Conservation (phyloP, 192 early-diverging fungal species). For the Spinellus fusiger region DNA sequence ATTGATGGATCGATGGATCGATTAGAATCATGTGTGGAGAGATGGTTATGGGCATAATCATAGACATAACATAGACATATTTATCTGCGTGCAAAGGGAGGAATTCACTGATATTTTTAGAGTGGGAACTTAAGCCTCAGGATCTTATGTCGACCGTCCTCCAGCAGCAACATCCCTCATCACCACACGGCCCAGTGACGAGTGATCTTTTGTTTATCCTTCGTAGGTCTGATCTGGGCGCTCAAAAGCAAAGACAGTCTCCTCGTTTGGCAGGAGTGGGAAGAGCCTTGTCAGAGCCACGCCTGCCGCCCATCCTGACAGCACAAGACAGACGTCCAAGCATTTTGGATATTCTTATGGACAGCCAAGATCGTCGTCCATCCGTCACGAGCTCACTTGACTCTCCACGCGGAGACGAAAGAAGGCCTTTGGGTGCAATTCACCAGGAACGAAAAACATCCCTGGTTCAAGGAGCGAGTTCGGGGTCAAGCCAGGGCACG, state of each 20-base stretch:
- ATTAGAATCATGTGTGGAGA: too few species aligned
- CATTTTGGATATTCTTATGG: constrained; percentile 24
- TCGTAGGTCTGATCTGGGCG: background rate
- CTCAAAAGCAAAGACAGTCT: constrained; percentile 3
- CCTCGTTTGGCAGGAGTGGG: background rate
- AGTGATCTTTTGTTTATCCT: constrained; percentile 19
- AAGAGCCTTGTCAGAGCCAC: background rate
- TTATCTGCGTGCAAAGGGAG: too few species aligned
- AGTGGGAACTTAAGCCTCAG: constrained; percentile 3
- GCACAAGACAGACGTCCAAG: constrained; percentile 14
- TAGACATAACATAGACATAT: too few species aligned
- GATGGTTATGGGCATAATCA: too few species aligned
- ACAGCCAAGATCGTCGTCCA: constrained; percentile 12
- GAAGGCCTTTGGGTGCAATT: background rate
- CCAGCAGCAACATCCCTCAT: constrained; percentile 1
- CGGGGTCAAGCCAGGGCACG: background rate
- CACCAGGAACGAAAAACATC: constrained; percentile 11
- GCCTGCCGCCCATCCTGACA: background rate
- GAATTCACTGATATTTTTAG: too few species aligned
- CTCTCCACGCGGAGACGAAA: constrained; percentile 3
- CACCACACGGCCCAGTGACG: constrained; percentile 8
- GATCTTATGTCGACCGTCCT: constrained; percentile 17
- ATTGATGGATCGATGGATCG: too few species aligned
- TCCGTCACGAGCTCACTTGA: background rate
- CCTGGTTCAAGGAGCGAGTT: constrained; percentile 2